Evolutionary conservation across 306 rosid species (phyloP).

Genomic region (Coriaria nepalensis): DNA sequence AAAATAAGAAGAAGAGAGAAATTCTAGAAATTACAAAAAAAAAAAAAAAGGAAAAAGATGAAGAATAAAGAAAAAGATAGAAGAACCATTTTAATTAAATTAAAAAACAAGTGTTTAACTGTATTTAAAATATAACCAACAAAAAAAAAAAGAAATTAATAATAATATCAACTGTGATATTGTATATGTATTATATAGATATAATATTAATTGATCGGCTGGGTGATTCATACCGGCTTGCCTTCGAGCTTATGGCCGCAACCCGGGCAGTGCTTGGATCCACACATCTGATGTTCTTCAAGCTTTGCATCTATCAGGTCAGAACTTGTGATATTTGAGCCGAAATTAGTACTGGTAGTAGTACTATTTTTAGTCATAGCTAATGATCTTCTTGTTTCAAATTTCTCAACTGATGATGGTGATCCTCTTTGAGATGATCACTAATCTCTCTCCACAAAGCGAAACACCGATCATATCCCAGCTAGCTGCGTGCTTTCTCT

Average conservation of each 20-base stretch:
- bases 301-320: conserved; percentile 95
- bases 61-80: conserved; percentile 16
- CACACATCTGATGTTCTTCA: conserved; percentile 89
- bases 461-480: conserved; percentile 22
- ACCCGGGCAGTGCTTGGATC: conserved; percentile 94
- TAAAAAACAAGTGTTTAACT: conserved; percentile 3
- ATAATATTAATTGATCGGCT: no score
- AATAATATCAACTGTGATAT: not conserved
- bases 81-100: conserved; percentile 17
- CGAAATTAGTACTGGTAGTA: conserved; percentile 12
- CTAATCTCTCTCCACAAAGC: conserved; percentile 12
- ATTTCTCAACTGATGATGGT: not conserved
- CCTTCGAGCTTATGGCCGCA: conserved; percentile 85
- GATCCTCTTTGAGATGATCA: no score
- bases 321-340: conserved; percentile 42
- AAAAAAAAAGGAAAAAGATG: conserved; percentile 12
- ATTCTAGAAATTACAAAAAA: not conserved
- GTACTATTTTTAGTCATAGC: conserved; percentile 33
- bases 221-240: conserved; percentile 49
- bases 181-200: no score
- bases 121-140: not conserved
- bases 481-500: no score
- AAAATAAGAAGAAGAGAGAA: not conserved
- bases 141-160: no score
- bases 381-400: conserved; percentile 20